These are phyloP conservation scores for Blastocystis sp. DNA, from an alignment of 352 stramenopile species.

Conservation along the genomic window DNA sequence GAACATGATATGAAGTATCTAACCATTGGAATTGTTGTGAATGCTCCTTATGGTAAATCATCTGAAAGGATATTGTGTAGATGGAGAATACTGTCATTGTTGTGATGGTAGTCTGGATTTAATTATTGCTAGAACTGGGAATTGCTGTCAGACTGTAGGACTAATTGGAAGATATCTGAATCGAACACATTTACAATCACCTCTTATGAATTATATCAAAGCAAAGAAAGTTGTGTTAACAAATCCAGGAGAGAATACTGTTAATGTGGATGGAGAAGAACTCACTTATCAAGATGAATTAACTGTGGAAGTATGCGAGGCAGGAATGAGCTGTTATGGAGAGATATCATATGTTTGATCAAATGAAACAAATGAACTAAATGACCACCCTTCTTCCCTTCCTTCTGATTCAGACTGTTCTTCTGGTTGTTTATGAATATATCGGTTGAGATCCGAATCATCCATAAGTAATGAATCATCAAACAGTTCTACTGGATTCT, in stretches of 20 bases:
- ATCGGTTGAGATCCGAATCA: background rate
- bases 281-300: slow-evolving; percentile 61
- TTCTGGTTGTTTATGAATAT: background rate
- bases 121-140: slow-evolving; percentile 37
- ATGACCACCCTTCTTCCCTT: background rate
- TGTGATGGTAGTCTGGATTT: slow-evolving; percentile 61
- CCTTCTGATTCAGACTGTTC: background rate
- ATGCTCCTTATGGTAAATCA: slow-evolving; percentile 54
- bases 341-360: slow-evolving; percentile 38
- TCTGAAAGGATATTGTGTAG: background rate
- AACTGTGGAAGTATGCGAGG: slow-evolving; percentile 40
- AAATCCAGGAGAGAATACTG: slow-evolving; percentile 58
- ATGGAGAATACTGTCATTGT: slow-evolving; percentile 59
- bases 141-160: slow-evolving; percentile 27
- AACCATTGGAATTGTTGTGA: slow-evolving; percentile 60
- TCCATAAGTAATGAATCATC: background rate
- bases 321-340: slow-evolving; percentile 45
- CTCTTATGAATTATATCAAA: slow-evolving; percentile 59
- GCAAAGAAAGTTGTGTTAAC: slow-evolving; percentile 48
- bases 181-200: slow-evolving; percentile 38
- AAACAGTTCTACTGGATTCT: background rate
- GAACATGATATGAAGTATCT: slow-evolving; percentile 55
- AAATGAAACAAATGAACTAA: background rate
- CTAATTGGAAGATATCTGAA: slow-evolving; percentile 49
- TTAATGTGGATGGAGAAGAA: slow-evolving; percentile 62